Evolutionary conservation across 225 moss, liverwort and hornwort species (phyloP).

Genomic region (Physcomitrellopsis africana): DNA sequence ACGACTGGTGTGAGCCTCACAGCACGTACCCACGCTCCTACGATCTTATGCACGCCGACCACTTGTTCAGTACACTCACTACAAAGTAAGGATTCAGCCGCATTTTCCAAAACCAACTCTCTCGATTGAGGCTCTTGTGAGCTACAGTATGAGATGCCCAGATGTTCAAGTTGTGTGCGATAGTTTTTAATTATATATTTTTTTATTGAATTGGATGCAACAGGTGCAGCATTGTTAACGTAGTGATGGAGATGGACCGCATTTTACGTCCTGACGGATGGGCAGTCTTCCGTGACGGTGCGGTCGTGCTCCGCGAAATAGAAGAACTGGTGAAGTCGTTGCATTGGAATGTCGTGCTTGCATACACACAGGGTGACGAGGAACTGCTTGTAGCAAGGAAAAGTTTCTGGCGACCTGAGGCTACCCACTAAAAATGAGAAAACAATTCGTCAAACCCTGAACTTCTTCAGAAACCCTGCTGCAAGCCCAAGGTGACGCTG

Average conservation of each 20-base stretch:
- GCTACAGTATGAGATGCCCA: not conserved
- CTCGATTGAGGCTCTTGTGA: not conserved
- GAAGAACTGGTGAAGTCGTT: slow-evolving; percentile 53
- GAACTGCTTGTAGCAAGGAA: slow-evolving; percentile 66
- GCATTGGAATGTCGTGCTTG: slow-evolving; percentile 56
- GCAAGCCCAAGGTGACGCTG: not conserved
- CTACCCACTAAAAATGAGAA: slow-evolving; percentile 8
- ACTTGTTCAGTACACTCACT: slow-evolving; percentile 57
- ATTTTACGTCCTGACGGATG: slow-evolving; percentile 74
- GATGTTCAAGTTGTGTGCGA: not conserved
- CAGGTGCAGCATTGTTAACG: slow-evolving; percentile 65
- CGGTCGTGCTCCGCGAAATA: slow-evolving; percentile 46
- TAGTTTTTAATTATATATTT: not conserved
- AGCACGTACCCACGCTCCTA: slow-evolving; percentile 84
- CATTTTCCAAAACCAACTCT: not conserved
- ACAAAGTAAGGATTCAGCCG: slow-evolving; percentile 37
- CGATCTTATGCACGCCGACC: slow-evolving; percentile 75
- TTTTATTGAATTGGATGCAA: not conserved
- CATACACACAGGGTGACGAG: slow-evolving; percentile 50
- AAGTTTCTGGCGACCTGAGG: slow-evolving; percentile 64
- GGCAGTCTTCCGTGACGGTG: slow-evolving; percentile 69
- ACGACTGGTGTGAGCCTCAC: slow-evolving; percentile 85
- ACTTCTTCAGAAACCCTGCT: not conserved
- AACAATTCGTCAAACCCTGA: not conserved
- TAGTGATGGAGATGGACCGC: slow-evolving; percentile 73